phyloP scores from a whole-genome alignment of 169 alveolate species.

The Plasmodium sp. region DNA sequence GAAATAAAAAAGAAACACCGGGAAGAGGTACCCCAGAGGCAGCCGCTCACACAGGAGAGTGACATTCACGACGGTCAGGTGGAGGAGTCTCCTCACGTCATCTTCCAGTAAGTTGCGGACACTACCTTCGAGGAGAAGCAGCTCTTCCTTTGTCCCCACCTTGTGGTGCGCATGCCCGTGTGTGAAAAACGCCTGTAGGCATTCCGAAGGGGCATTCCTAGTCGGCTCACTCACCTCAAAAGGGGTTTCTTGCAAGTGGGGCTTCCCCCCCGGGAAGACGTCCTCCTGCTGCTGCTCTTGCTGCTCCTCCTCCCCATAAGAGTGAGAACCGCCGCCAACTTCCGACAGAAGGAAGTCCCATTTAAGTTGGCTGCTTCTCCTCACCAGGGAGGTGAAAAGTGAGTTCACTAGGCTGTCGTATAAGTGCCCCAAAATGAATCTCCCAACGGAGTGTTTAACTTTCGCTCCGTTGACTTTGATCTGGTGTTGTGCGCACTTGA shows the following conservation, averaged over 20 bases:
- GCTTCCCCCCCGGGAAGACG: background rate
- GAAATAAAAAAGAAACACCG: slow-evolving; percentile 51
- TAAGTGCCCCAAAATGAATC: slow-evolving; percentile 11
- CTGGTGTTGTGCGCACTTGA: background rate
- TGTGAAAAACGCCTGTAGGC: background rate
- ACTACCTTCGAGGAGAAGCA: background rate
- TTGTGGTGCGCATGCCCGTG: background rate
- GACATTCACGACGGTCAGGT: slow-evolving; percentile 17
- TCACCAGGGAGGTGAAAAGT: slow-evolving; percentile 1
- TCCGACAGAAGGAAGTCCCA: background rate
- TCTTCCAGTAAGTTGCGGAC: slow-evolving; percentile 1
- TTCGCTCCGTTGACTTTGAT: background rate
- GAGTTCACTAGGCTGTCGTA: slow-evolving; percentile 7
- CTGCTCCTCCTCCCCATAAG: background rate
- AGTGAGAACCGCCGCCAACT: background rate
- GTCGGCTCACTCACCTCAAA: background rate
- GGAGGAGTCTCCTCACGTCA: slow-evolving; percentile 5
- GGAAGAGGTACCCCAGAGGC: slow-evolving; percentile 22
- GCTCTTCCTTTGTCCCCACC: background rate
- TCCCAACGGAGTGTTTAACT: background rate
- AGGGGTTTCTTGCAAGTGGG: background rate
- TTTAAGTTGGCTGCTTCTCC: background rate
- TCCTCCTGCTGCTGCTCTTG: background rate
- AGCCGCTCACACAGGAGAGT: background rate
- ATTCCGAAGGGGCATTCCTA: background rate